Percentiles rank a stretch among this genome's conserved stretches.
phyloP scores from a whole-genome alignment of 805 yeast genomes.

The Metschnikowia cerradonensis region DNA sequence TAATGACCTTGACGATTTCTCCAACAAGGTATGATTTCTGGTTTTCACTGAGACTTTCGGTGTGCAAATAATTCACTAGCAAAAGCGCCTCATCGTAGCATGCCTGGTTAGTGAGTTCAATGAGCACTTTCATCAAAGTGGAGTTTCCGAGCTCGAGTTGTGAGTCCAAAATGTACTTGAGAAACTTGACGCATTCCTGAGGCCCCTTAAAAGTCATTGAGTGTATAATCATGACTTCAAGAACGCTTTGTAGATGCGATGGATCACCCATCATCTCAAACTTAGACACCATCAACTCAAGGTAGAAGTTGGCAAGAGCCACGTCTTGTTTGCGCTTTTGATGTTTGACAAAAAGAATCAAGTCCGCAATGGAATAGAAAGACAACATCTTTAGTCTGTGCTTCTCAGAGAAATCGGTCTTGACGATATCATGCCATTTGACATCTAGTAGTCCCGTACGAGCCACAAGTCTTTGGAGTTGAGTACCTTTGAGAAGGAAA shows the following conservation, averaged over 20 bases:
- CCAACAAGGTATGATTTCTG: constrained; percentile 23
- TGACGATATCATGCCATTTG: constrained; percentile 34
- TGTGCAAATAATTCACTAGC: constrained; percentile 29
- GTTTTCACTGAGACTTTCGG: constrained; percentile 14
- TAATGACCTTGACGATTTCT: constrained; percentile 32
- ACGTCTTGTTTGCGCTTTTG: constrained; percentile 26
- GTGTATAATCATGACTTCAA: constrained; percentile 27
- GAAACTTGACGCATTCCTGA: constrained; percentile 27
- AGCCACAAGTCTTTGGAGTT: constrained; percentile 29
- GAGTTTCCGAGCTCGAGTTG: constrained; percentile 23
- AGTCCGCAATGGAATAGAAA: constrained; percentile 28
- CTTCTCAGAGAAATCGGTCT: constrained; percentile 12
- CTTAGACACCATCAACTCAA: constrained; percentile 34
- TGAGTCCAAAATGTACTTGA: constrained; percentile 30
- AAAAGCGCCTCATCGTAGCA: constrained; percentile 32
- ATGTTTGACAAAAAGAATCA: constrained; percentile 21
- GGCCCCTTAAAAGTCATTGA: constrained; percentile 38
- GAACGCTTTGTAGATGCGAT: constrained; percentile 20
- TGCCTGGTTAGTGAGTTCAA: constrained; percentile 26
- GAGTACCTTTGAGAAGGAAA: constrained; percentile 25
- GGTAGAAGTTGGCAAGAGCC: constrained; percentile 30
- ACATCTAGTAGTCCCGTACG: constrained; percentile 36
- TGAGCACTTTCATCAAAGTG: constrained; percentile 26
- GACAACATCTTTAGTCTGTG: constrained; percentile 27
- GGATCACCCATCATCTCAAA: constrained; percentile 22